Evolutionary conservation across 352 stramenopile species (phyloP).

Genomic region (Globisporangium takayamanum): DNA sequence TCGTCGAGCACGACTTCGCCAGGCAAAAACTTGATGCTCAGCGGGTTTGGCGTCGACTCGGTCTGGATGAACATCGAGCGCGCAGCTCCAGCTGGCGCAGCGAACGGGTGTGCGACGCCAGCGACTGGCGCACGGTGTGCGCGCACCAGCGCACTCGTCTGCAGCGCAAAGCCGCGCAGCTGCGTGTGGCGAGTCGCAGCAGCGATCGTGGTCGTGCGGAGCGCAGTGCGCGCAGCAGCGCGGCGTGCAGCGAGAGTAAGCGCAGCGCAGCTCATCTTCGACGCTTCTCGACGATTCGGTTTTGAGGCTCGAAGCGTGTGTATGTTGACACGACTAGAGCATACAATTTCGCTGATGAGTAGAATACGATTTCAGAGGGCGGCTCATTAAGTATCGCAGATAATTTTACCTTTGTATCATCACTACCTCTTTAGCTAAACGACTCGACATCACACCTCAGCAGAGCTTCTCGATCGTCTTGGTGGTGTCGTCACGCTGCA

Average conservation of each 20-base stretch:
- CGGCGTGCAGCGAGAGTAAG: not conserved
- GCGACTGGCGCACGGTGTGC: not conserved
- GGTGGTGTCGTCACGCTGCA: too few relatives aligned
- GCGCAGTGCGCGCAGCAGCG: too few relatives aligned
- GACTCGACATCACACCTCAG: too few relatives aligned
- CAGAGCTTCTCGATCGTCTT: too few relatives aligned
- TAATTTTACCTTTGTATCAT: too few relatives aligned
- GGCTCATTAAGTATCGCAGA: too few relatives aligned
- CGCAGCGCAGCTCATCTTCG: not conserved
- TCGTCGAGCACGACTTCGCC: constrained; percentile 87
- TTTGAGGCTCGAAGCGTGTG: not conserved
- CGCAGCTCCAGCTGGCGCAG: constrained; percentile 25
- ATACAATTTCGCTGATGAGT: too few relatives aligned
- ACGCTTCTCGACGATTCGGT: not conserved
- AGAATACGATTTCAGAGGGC: too few relatives aligned
- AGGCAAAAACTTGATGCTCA: constrained; percentile 97
- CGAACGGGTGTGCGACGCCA: constrained; percentile 6
- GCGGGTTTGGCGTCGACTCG: constrained; percentile 96
- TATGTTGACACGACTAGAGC: too few relatives aligned
- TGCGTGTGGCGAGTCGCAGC: not conserved
- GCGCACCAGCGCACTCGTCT: constrained; percentile 2
- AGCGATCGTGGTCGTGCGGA: not conserved
- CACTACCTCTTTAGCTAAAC: too few relatives aligned
- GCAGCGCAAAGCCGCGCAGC: constrained; percentile 1
- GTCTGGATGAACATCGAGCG: constrained; percentile 98